Evolutionary conservation across 176 grass and related monocot species (phyloP), one percentile per base, ranked within the genome.

Genomic region (Paspalum notatum): DNA sequence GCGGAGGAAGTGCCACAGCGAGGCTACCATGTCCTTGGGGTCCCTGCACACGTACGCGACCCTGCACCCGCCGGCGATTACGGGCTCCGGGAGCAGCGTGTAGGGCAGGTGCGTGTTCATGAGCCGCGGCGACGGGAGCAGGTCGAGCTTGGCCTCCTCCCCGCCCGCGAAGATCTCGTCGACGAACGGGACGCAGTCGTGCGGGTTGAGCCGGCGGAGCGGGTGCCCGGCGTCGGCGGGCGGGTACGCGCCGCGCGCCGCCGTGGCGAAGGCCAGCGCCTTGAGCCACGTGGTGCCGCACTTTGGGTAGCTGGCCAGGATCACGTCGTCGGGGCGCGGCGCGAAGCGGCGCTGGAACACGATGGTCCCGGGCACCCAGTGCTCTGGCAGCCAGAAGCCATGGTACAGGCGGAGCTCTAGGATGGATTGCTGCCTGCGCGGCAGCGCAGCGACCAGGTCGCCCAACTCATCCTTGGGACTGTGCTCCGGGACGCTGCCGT

Each of bases 91-190:
- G 45, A 88, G 83, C 40, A 88, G 64, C 2, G 82, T 72, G 66
- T 78, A 54, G 43, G 90, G 86, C 24, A 86, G 37, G 83, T 92
- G 90, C 55, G 90, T 92, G 73, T 81, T 86, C 77, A 87, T 81
- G 15, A 92, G 80, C 1, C 87, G 66, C 51, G 87, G 87, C 13
- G 90, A 89, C 17, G 90, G 83, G 37, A 92, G 74, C 48, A 1
- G 9, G 7, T 92, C 62, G 16, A 89, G 69, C 40, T 70, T 80
- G 43, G 47, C 7, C 7, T 62, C 67, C 64, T 81, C 50, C 0
- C 86, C 86, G 70, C 21, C 13, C 1, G 68, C 14, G 40, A 80
- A 89, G 37, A 77, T 54, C 24, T 86, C 77, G 18, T 86, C 86
- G 12, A 89, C 40, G 68, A 86, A 83, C 8, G 78, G 82, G 58